These are phyloP conservation scores for Flaveria trinervia DNA, from an alignment of 129 eudicot species.

Conservation along the genomic window DNA sequence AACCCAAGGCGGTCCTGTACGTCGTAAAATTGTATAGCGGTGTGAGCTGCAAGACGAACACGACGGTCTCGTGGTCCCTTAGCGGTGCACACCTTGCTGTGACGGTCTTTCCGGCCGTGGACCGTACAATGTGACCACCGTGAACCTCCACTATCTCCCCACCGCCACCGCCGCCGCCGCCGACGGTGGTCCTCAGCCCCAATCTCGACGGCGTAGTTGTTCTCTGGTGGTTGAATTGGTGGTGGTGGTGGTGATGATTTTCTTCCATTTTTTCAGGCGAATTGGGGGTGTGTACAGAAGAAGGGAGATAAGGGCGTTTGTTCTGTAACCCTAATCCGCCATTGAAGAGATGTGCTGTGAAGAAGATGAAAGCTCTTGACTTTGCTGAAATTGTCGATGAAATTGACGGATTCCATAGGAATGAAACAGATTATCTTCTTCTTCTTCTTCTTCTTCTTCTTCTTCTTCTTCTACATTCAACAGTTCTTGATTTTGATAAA, in stretches of 20 bases:
- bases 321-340: constrained; percentile 18
- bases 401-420: constrained; percentile 27
- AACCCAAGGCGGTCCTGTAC: constrained; percentile 90
- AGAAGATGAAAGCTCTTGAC: not conserved
- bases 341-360: not conserved
- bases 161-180: constrained; percentile 36
- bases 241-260: not conserved
- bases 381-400: constrained; percentile 26
- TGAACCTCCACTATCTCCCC: constrained; percentile 75
- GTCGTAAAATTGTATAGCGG: constrained; percentile 91
- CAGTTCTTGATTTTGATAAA: constrained; percentile 23
- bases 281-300: constrained; percentile 49
- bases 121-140: constrained; percentile 91
- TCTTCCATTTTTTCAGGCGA: constrained; percentile 62
- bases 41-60: constrained; percentile 77
- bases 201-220: constrained; percentile 35
- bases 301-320: constrained; percentile 37
- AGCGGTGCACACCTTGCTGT: constrained; percentile 87
- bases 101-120: constrained; percentile 81
- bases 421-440: not conserved
- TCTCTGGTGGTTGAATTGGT: constrained; percentile 26
- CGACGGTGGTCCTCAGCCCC: constrained; percentile 42
- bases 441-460: constrained; percentile 25
- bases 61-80: constrained; percentile 88
- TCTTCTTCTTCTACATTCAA: constrained; percentile 30